Percentiles rank a stretch among this genome's conserved stretches.
phyloP scores from a whole-genome alignment of 192 early-diverging fungal genomes.

The Coemansia sp. region DNA sequence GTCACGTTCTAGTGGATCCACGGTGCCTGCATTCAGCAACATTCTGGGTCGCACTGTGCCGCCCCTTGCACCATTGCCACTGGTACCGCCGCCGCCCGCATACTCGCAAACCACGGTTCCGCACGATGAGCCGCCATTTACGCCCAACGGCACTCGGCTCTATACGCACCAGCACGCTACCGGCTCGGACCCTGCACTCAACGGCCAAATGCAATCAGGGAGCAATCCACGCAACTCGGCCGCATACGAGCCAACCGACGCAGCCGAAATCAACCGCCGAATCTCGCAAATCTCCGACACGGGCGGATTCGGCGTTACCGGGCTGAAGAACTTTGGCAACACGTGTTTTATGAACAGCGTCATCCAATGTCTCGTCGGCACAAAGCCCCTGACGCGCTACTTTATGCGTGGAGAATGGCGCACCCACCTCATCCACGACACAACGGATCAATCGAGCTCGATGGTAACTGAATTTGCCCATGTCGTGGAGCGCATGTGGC shows the following conservation, averaged over 20 bases:
- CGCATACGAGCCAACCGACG: conserved; percentile 11
- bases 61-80: not conserved
- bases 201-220: conserved; percentile 43
- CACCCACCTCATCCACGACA: conserved; percentile 45
- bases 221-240: conserved; percentile 39
- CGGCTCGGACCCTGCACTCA: conserved; percentile 50
- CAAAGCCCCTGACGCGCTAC: conserved; percentile 68
- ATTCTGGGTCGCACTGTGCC: too few species aligned
- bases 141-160: conserved; percentile 20
- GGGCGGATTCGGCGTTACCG: conserved; percentile 62
- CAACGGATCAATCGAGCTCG: conserved; percentile 59
- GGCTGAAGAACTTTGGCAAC: conserved; percentile 79
- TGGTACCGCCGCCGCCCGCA: not conserved
- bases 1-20: not conserved
- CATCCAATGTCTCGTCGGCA: conserved; percentile 75
- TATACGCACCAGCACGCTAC: conserved; percentile 38
- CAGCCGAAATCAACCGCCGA: not conserved
- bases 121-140: not conserved
- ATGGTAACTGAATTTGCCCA: conserved; percentile 75
- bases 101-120: not conserved
- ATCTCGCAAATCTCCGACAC: conserved; percentile 42
- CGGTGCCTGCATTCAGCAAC: too few species aligned
- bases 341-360: conserved; percentile 88
- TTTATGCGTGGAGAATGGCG: conserved; percentile 63
- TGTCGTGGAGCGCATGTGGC: conserved; percentile 82